phyloP scores from a whole-genome alignment of 106 monocot genomes.

The Allium sativum region DNA sequence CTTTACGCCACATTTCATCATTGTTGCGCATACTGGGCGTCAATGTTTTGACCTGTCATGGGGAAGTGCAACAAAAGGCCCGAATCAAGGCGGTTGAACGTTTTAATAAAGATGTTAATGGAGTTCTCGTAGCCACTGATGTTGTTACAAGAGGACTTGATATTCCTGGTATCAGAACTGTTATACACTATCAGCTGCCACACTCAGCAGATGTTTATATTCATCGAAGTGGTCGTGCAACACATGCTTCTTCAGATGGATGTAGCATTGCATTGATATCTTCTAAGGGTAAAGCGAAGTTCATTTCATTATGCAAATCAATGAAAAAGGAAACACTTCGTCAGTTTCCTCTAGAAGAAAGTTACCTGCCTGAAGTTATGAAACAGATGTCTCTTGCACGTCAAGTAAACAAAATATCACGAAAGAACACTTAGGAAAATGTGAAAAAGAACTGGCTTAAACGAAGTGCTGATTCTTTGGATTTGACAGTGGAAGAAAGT shows the following conservation, averaged over 20 bases:
- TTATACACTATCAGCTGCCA: constrained; percentile 94
- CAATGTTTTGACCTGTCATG: constrained; percentile 76
- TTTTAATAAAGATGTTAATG: constrained; percentile 72
- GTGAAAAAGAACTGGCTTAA: constrained; percentile 17
- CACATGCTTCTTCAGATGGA: constrained; percentile 70
- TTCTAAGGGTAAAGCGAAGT: constrained; percentile 71
- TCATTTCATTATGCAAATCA: constrained; percentile 75
- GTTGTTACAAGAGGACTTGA: constrained; percentile 96
- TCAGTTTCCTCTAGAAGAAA: constrained; percentile 10
- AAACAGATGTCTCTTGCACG: constrained; percentile 15
- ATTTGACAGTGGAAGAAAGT: constrained; percentile 12
- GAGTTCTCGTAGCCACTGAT: constrained; percentile 90
- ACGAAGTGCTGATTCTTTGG: constrained; percentile 17
- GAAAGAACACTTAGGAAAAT: constrained; percentile 12
- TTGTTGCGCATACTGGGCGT: constrained; percentile 54
- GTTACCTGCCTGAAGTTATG: constrained; percentile 14
- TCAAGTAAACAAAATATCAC: constrained; percentile 10
- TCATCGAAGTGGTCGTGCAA: constrained; percentile 91
- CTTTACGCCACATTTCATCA: constrained; percentile 78
- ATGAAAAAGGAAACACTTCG: constrained; percentile 49
- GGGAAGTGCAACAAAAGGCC: constrained; percentile 96
- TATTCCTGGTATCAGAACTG: constrained; percentile 89
- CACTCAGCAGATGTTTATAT: constrained; percentile 97
- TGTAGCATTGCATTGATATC: constrained; percentile 79
- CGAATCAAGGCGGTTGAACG: constrained; percentile 97